Conservation (phyloP, 768 basidiomycete genomes). For the Collybiopsis confluens region DNA sequence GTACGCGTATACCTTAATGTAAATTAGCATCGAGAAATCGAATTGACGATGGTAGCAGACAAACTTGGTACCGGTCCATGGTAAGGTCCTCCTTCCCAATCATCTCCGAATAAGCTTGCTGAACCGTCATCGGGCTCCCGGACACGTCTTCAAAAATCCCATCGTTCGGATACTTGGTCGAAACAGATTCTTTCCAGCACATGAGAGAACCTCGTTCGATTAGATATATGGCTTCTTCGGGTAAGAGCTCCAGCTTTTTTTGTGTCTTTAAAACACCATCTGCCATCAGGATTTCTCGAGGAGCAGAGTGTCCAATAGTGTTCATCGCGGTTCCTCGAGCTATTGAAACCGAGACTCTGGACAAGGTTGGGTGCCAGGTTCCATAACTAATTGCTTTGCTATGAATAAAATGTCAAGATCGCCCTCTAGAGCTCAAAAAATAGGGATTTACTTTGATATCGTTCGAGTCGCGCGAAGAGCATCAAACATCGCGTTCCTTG, state of each 20-base stretch:
- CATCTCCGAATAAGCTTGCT: slow-evolving; percentile 86
- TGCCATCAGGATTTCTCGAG: slow-evolving; percentile 36
- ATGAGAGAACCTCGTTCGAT: slow-evolving; percentile 86
- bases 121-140: slow-evolving; percentile 83
- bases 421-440: background rate
- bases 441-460: slow-evolving; percentile 61
- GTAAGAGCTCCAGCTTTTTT: slow-evolving; percentile 80
- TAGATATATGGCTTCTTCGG: slow-evolving; percentile 93
- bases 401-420: background rate
- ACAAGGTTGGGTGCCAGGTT: slow-evolving; percentile 68
- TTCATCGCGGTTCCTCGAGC: slow-evolving; percentile 81
- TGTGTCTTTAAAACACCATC: slow-evolving; percentile 39
- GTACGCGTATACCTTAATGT: slow-evolving; percentile 82
- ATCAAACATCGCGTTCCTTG: slow-evolving; percentile 22
- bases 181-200: slow-evolving; percentile 62
- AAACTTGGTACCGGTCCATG: slow-evolving; percentile 84
- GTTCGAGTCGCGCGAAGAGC: slow-evolving; percentile 70
- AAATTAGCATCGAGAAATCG: slow-evolving; percentile 1
- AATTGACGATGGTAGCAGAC: slow-evolving; percentile 10
- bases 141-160: slow-evolving; percentile 28
- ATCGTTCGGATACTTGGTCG: slow-evolving; percentile 16
- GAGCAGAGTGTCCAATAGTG: slow-evolving; percentile 75
- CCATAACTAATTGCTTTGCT: slow-evolving; percentile 81
- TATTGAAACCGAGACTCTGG: slow-evolving; percentile 64
- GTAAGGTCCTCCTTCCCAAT: slow-evolving; percentile 75